Base-by-base conservation (phyloP, 805 yeast genomes). In the Wickerhamomyces queroliae region DNA sequence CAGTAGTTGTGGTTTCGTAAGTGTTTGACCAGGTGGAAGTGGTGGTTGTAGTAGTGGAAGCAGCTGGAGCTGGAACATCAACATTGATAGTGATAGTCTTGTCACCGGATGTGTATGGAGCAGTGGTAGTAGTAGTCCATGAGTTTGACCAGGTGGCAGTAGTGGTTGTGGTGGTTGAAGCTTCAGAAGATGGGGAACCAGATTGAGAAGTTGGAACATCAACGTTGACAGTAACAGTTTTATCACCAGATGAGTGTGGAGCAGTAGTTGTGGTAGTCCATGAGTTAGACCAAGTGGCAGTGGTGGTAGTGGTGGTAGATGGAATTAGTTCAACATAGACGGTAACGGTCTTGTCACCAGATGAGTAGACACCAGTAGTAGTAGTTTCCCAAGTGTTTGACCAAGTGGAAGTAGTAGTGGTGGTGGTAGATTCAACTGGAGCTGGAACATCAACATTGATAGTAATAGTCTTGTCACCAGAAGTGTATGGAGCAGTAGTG, bases 241-340 rank as follows among this genome's bases (percentile, higher is more conserved):
- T 28, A 21, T 31, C 36, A 15, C 33, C 30, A 7, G 42, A 32
- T 7, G 40, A 13, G 5, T 23, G 15, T 12, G 46, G 25, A 7
- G 36, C 15, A 19, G 43, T 24, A 15, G 35, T 33, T 17, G 21
- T 32, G 16, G 39, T 36, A 16, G 25, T 35, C n/a, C 38, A n/a
- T n/a, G n/a, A n/a, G 37, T 7, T 21, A 36, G 15, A 22, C 39
- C 32, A 9, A 15, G 26, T 12, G 27, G 39, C n/a, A 6, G 33
- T 26, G 35, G 43, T 29, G 3, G 34, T 28, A 19, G 33, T 29
- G 5, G 40, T 28, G 7, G 38, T 24, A 8, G 35, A 5, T 26
- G 37, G 26, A 20, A 31, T 31, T 10, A 24, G 31, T 24, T 22
- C 29, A 33, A 29, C 9, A 26, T 15, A 13, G 28, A 8, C 21